A percentile compares a stretch with the other conserved stretches of the same genome.
These are phyloP conservation scores for Hortiboletus campestris DNA, from an alignment of 768 basidiomycete genomes.

Conservation along the genomic window DNA sequence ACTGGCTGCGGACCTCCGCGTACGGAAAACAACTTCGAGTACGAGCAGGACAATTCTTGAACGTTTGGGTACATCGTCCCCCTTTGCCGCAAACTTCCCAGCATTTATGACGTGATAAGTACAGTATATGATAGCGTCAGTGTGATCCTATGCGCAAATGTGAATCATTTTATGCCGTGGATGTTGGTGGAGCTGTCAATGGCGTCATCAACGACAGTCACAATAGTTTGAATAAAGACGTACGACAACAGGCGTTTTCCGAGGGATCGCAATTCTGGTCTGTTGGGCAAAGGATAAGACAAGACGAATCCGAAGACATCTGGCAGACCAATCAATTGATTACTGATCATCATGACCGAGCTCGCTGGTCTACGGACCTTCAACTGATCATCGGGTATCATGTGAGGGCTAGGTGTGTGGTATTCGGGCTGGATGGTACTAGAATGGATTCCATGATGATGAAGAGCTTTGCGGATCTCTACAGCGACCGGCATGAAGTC, in stretches of 20 bases:
- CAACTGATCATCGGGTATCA: conserved; percentile 44
- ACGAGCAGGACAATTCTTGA: conserved; percentile 57
- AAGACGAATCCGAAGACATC: conserved; percentile 54
- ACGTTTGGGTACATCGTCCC: conserved; percentile 56
- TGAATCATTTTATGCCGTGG: conserved; percentile 39
- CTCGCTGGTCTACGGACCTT: conserved; percentile 39
- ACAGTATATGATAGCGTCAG: background rate
- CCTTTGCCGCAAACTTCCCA: conserved; percentile 75
- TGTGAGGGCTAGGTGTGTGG: conserved; percentile 34
- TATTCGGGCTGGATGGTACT: conserved; percentile 95
- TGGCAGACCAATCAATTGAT: conserved; percentile 22
- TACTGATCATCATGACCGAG: background rate
- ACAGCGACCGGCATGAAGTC: conserved; percentile 92
- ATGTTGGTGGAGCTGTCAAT: conserved; percentile 44
- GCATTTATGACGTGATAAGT: conserved; percentile 42
- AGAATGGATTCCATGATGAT: conserved; percentile 91
- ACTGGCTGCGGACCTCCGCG: conserved; percentile 60
- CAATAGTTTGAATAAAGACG: conserved; percentile 32
- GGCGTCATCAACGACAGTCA: background rate
- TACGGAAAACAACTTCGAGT: conserved; percentile 44
- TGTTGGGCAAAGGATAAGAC: conserved; percentile 69
- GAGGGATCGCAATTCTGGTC: conserved; percentile 65
- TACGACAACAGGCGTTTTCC: conserved; percentile 80
- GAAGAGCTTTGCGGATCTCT: conserved; percentile 80
- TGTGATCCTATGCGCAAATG: conserved; percentile 3